Evolutionary conservation across 2,329 filamentous ascomycete species (phyloP), one percentile per base, ranked within the genome.

Genomic region (Nigrospora osmanthi): DNA sequence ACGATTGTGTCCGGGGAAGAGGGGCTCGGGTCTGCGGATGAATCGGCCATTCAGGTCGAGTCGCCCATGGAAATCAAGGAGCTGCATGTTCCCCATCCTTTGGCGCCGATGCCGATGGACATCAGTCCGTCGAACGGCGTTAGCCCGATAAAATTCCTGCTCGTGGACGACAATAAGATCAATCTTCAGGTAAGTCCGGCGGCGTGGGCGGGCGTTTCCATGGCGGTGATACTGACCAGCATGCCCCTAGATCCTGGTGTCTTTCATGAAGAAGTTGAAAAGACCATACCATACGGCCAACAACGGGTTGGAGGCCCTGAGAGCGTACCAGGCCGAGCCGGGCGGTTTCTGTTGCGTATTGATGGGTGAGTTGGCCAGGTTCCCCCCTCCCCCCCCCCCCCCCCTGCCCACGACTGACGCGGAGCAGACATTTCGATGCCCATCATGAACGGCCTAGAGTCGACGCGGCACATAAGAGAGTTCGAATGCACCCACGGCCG

Each of bases 341-440:
- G 35, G 36, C 11, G 14, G 35, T 11, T 51, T 46, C 37, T 35
- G 43, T n/a, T 49, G 49, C 15, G 42, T 51, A 23, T 23, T 53
- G 13, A 53, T 49, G 45, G 49, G 49, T 49, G 44, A 31, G 32
- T 23, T 19, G 15, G 15, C 37, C 37, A 14, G 15, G 14, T 38
- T 38, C 12, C 37, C 37, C 9, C 4, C 14, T 16, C 14, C n/a
- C n/a, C n/a, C n/a, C n/a, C 12, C 37, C 37, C 9, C 4, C 14
- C 11, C 14, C 14, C 34, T 9, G 16, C 34, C 34, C 6, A 6
- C 6, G 34, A n/a, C 14, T 16, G 6, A 35, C 34, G 11, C 34
- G 14, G 35, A 14, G 16, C 36, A 49, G 71, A 73, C 50, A 62
- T 71, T 6, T 67, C 60, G 52, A 73, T 74, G 70, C 70, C 70